Conservation (phyloP, 495 filamentous ascomycete genomes). For the Podospora fimiseda region DNA sequence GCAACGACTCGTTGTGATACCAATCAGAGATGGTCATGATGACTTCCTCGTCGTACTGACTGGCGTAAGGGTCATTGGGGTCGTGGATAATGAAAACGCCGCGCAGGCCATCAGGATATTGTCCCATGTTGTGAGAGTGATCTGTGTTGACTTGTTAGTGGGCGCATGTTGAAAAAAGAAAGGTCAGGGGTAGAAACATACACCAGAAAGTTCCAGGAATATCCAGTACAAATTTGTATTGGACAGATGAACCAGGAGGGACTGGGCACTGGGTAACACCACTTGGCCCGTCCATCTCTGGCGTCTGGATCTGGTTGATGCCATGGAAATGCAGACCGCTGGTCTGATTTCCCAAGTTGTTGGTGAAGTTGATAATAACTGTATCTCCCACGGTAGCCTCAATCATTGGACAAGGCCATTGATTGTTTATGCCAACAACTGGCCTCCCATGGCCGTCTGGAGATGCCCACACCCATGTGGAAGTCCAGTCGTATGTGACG, state of each 20-base stretch:
- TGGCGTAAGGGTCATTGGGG: constrained; percentile 52
- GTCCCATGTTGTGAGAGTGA: constrained; percentile 65
- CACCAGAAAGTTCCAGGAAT: constrained; percentile 74
- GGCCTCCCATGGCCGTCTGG: constrained; percentile 63
- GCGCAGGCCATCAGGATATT: constrained; percentile 73
- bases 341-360: constrained; percentile 66
- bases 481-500: constrained; percentile 51
- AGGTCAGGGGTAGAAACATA: constrained; percentile 39
- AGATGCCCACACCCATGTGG: constrained; percentile 63
- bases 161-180: constrained; percentile 13
- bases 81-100: constrained; percentile 70
- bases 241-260: constrained; percentile 53
- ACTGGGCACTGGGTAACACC: constrained; percentile 66
- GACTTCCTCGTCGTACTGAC: constrained; percentile 63
- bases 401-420: constrained; percentile 66
- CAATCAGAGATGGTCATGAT: constrained; percentile 55
- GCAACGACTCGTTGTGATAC: constrained; percentile 51
- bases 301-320: constrained; percentile 63
- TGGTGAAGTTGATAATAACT: constrained; percentile 62
- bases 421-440: constrained; percentile 71
- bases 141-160: constrained; percentile 25
- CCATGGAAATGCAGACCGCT: constrained; percentile 78
- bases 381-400: constrained; percentile 66
- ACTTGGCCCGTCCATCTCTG: constrained; percentile 67
- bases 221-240: constrained; percentile 63